phyloP scores from a whole-genome alignment of 2,329 filamentous ascomycete species.

The Cordyceps pruinosa region DNA sequence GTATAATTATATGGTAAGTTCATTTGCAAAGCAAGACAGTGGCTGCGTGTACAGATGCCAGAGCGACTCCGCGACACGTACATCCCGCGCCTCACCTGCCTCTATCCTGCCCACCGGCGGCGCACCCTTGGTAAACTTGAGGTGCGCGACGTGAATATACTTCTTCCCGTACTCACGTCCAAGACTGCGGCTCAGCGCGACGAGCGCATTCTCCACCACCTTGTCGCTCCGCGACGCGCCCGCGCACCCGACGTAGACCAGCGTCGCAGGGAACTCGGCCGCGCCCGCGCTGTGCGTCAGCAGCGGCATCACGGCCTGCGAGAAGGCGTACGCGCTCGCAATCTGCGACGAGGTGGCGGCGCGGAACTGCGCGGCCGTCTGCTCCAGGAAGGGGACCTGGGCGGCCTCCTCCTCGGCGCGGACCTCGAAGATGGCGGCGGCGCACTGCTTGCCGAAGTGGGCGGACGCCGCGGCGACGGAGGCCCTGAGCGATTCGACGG shows the following conservation, averaged over 20 bases:
- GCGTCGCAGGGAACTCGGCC: background rate
- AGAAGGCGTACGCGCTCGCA: slow-evolving; percentile 6
- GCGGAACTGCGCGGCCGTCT: background rate
- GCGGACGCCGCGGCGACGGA: background rate
- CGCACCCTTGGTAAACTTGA: background rate
- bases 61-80: slow-evolving; percentile 4
- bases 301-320: slow-evolving; percentile 5
- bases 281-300: background rate
- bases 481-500: background rate
- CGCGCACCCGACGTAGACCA: background rate
- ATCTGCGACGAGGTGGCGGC: background rate
- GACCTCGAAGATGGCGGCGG: slow-evolving; percentile 7
- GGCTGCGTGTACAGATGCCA: slow-evolving; percentile 11
- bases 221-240: background rate
- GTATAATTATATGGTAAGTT: background rate
- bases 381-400: background rate
- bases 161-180: slow-evolving; percentile 8
- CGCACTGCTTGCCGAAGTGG: background rate
- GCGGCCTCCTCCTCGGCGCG: no score
- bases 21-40: slow-evolving; percentile 10
- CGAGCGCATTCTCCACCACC: slow-evolving; percentile 7
- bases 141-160: slow-evolving; percentile 3
- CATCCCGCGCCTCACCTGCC: background rate
- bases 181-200: slow-evolving; percentile 10
- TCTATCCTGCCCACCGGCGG: background rate